phyloP scores from a whole-genome alignment of 345 rosid species.

The Microthlaspi erraticum region DNA sequence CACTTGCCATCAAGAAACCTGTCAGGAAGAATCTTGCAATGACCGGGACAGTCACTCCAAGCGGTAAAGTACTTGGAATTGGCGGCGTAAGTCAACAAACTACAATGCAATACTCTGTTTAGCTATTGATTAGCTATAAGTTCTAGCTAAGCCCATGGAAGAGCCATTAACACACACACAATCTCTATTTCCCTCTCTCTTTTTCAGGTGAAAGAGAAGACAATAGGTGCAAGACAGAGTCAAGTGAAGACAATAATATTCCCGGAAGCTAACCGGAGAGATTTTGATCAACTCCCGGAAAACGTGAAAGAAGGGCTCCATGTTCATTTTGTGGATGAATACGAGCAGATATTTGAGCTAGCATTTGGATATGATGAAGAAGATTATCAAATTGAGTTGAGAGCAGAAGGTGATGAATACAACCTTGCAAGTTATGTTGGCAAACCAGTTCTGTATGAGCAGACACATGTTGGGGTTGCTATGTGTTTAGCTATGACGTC shows the following conservation, averaged over 20 bases:
- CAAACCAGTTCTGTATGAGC: no score
- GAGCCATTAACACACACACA: neutral
- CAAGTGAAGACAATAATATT: conserved; percentile 70
- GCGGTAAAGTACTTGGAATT: conserved; percentile 76
- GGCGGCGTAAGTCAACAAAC: conserved; percentile 68
- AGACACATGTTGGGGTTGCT: no score
- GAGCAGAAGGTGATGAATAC: neutral
- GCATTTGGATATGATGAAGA: conserved; percentile 38
- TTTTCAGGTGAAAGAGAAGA: conserved; percentile 87
- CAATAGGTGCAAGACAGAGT: conserved; percentile 83
- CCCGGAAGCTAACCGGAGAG: conserved; percentile 82
- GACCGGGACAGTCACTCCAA: conserved; percentile 83
- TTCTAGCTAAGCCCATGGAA: no score
- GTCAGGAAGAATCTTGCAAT: conserved; percentile 77
- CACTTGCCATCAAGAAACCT: conserved; percentile 74
- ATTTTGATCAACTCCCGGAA: conserved; percentile 70
- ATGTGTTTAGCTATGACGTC: no score
- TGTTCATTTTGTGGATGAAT: conserved; percentile 36
- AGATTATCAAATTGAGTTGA: neutral
- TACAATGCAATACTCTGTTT: neutral
- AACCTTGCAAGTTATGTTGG: neutral
- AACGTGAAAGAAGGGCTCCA: conserved; percentile 77
- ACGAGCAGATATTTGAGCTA: conserved; percentile 57
- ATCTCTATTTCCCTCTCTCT: neutral
- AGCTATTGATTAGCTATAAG: no score